Evolutionary conservation across 2,329 filamentous ascomycete genomes (phyloP).

Genomic region (Apiospora marii): DNA sequence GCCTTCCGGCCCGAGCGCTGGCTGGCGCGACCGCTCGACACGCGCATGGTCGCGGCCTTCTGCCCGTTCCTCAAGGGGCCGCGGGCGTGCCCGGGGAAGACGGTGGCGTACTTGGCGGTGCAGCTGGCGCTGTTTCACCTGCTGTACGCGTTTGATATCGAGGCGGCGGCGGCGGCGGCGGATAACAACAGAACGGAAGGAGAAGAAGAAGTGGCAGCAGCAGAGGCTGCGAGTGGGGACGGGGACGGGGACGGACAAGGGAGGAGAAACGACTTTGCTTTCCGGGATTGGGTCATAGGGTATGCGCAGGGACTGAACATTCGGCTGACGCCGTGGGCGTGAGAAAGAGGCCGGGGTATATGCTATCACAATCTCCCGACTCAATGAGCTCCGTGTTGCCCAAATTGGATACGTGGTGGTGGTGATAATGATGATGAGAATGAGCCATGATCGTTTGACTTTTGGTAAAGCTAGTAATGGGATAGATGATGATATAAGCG

Average conservation of each 20-base stretch:
- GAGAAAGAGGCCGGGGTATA: background rate
- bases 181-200: background rate
- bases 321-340: background rate
- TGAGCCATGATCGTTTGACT: too few relatives aligned
- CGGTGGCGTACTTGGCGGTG: slow-evolving; percentile 23
- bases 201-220: too few relatives aligned
- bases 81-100: slow-evolving; percentile 18
- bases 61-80: slow-evolving; percentile 24
- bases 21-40: slow-evolving; percentile 28
- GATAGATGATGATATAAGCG: too few relatives aligned
- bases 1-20: slow-evolving; percentile 48
- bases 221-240: background rate
- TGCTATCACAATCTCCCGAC: too few relatives aligned
- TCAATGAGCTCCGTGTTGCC: too few relatives aligned
- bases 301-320: background rate
- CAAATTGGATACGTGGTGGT: too few relatives aligned
- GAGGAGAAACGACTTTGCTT: background rate
- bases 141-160: slow-evolving; percentile 12
- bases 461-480: too few relatives aligned
- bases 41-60: slow-evolving; percentile 20
- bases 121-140: slow-evolving; percentile 23
- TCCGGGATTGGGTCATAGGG: background rate
- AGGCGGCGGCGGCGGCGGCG: background rate
- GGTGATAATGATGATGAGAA: too few relatives aligned
- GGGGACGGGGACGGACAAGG: too few relatives aligned